These are phyloP conservation scores for Geranomyces variabilis DNA, from an alignment of 192 early-diverging fungal genomes.

Conservation along the genomic window DNA sequence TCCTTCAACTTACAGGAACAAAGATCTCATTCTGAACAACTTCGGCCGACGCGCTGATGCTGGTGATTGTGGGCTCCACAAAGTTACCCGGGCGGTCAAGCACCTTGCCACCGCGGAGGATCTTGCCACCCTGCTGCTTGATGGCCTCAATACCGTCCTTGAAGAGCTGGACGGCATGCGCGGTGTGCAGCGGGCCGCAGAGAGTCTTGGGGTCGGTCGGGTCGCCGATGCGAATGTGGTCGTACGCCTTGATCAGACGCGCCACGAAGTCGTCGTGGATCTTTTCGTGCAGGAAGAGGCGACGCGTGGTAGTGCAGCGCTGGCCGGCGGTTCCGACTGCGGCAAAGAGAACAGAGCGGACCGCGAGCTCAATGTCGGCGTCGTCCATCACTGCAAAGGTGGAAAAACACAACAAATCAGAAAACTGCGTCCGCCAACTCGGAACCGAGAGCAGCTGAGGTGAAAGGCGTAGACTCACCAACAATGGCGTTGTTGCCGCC, in stretches of 20 bases:
- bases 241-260: slow-evolving; percentile 80
- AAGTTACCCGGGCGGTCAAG: slow-evolving; percentile 80
- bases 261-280: slow-evolving; percentile 85
- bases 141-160: slow-evolving; percentile 76
- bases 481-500: slow-evolving; percentile 97
- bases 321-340: slow-evolving; percentile 96
- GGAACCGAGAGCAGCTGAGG: not conserved
- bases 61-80: slow-evolving; percentile 92
- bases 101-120: slow-evolving; percentile 83
- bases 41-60: slow-evolving; percentile 69
- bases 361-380: slow-evolving; percentile 86
- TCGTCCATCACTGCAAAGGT: slow-evolving; percentile 67
- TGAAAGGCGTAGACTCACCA: slow-evolving; percentile 30
- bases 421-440: not conserved
- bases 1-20: slow-evolving; percentile 70
- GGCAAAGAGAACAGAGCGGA: slow-evolving; percentile 86
- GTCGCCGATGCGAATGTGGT: slow-evolving; percentile 85
- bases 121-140: slow-evolving; percentile 80
- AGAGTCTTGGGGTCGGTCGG: slow-evolving; percentile 73
- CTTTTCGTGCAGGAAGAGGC: slow-evolving; percentile 84
- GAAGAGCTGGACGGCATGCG: slow-evolving; percentile 76
- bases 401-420: not conserved
- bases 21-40: slow-evolving; percentile 94
- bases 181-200: slow-evolving; percentile 92
- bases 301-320: slow-evolving; percentile 91